Conservation (phyloP, 495 filamentous ascomycete species). For the Xylaria scruposa region DNA sequence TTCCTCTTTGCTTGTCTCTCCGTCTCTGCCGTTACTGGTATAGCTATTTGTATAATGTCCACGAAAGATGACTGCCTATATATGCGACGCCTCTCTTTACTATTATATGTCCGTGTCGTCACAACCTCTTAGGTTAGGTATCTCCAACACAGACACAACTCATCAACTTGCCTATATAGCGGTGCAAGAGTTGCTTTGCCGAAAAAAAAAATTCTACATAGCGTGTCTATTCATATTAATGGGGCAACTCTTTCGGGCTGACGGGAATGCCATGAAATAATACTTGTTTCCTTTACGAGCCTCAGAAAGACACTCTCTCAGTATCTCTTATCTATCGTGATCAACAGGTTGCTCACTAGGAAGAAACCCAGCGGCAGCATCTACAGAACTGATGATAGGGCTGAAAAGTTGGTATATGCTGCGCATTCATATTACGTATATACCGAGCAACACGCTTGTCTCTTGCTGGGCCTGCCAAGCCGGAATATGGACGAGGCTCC, state of each 20-base stretch:
- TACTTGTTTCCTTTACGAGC: neutral
- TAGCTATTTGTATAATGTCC: too few relatives aligned
- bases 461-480: conserved; percentile 26
- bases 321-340: neutral
- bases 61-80: too few relatives aligned
- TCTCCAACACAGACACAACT: too few relatives aligned
- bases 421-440: conserved; percentile 41
- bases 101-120: too few relatives aligned
- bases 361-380: neutral
- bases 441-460: conserved; percentile 26
- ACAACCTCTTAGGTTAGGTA: too few relatives aligned
- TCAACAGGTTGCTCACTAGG: neutral
- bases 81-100: too few relatives aligned
- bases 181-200: neutral
- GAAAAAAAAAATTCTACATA: neutral
- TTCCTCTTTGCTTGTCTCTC: too few relatives aligned
- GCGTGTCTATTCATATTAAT: neutral
- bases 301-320: neutral
- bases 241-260: neutral
- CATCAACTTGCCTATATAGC: neutral
- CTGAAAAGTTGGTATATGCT: conserved; percentile 8
- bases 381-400: neutral
- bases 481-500: conserved; percentile 33
- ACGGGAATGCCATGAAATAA: neutral
- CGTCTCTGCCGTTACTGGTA: too few relatives aligned